Base-by-base conservation (phyloP, 176 grass and related monocot species). In the Saccharum officinarum region DNA sequence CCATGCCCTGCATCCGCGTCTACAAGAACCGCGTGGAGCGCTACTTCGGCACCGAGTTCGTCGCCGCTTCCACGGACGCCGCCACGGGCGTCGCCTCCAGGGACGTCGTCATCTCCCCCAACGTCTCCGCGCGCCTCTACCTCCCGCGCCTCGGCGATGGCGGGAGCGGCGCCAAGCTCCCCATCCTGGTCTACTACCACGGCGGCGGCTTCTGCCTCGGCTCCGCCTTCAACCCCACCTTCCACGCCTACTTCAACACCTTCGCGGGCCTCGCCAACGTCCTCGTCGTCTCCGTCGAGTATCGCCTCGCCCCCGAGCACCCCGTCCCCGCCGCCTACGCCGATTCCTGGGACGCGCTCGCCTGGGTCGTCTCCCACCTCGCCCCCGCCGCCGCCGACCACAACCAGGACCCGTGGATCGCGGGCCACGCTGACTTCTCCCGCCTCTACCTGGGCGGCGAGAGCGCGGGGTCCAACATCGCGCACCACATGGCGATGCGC, bases 231-330 rank as follows among this genome's bases (percentile, higher is more conserved):
- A 89, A 89, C 84, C 83, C 91, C 69, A 76, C 69, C 75, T 86
- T 89, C 87, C 84, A 92, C 80, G 80, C 83, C 63, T 89, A 87
- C 84, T 83, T 92, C 87, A 89, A 84, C 91, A 42, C 1, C 61
- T 80, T 92, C 69, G 76, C 84, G 8, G 69, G 83, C 31, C 83
- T 75, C 63, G 87, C 87, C 41, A 65, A 59, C 40, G 84, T 71
- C 20, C 67, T 92, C 74, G 83, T 90, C 76, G 86, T 94, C 80
- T 94, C 92, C 59, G 88, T 91, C 40, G 83, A 97, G 69, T 97
- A 97, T 77, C 95, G 92, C 81, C 95, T 92, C 66, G 95, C 90
- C 5, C 95, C 92, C 18, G 95, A 97, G 81, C 90, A 97, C 77
- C 88, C 88, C 10, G 54, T 97, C 70, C 92, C 92, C 10, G 74